phyloP scores from a whole-genome alignment of 192 early-diverging fungal genomes.

The Borealophlyctis nickersoniae region DNA sequence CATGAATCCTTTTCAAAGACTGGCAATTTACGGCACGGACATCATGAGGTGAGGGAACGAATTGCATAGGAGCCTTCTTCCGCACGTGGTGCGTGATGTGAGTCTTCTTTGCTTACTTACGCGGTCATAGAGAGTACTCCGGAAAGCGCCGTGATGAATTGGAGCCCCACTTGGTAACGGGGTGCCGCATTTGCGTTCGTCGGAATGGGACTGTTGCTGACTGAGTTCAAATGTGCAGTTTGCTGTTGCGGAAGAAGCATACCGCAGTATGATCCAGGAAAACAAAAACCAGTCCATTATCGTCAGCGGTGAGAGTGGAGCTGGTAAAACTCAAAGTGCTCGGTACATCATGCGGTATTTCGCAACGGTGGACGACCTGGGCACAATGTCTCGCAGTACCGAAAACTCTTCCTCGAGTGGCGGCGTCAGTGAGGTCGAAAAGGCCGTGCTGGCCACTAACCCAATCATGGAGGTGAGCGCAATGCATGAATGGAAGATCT shows the following conservation, averaged over 20 bases:
- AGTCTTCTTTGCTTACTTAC: slow-evolving; percentile 3
- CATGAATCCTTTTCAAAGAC: slow-evolving; percentile 88
- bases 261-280: slow-evolving; percentile 91
- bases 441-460: slow-evolving; percentile 80
- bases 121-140: slow-evolving; percentile 72
- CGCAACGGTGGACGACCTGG: slow-evolving; percentile 58
- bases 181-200: too few species aligned
- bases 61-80: not conserved
- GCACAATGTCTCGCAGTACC: slow-evolving; percentile 18
- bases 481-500: not conserved
- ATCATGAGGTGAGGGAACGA: slow-evolving; percentile 68
- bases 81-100: not conserved
- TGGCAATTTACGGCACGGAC: slow-evolving; percentile 86
- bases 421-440: slow-evolving; percentile 46
- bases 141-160: slow-evolving; percentile 90
- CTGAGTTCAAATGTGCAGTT: too few species aligned
- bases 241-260: slow-evolving; percentile 97
- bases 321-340: slow-evolving; percentile 95
- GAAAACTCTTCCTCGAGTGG: slow-evolving; percentile 13
- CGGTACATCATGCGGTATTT: slow-evolving; percentile 99
- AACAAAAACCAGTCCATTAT: slow-evolving; percentile 96
- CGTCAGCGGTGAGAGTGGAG: slow-evolving; percentile 89
- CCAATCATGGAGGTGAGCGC: slow-evolving; percentile 88
- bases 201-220: too few species aligned
- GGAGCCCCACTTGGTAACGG: slow-evolving; percentile 88